Conservation (phyloP, 345 rosid species). For the Populus ilicifolia region DNA sequence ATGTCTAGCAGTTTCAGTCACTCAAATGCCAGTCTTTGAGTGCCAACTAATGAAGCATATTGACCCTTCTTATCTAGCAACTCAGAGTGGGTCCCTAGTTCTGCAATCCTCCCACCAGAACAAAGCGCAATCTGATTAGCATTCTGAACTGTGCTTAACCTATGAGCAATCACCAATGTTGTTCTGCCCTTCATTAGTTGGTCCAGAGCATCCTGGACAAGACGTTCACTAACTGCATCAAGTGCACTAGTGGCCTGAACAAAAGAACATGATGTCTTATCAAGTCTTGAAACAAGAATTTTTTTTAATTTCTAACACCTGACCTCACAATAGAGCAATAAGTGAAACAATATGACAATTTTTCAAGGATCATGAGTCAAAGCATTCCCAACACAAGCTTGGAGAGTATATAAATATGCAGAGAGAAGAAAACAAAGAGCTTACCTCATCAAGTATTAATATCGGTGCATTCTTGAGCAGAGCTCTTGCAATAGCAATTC, state of each 20-base stretch:
- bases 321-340: not conserved
- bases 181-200: conserved; percentile 85
- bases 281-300: not conserved
- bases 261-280: not conserved
- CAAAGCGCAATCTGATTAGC: conserved; percentile 83
- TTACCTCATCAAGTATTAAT: conserved; percentile 83
- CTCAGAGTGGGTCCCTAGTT: conserved; percentile 79
- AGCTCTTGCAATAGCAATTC: conserved; percentile 91
- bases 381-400: not conserved
- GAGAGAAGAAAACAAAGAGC: conserved; percentile 2
- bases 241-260: conserved; percentile 86
- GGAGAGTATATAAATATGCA: not conserved
- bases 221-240: conserved; percentile 87
- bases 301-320: not conserved
- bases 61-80: conserved; percentile 64
- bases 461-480: conserved; percentile 82
- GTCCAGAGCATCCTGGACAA: conserved; percentile 79
- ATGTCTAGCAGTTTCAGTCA: conserved; percentile 19
- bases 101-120: conserved; percentile 66
- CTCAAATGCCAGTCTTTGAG: conserved; percentile 89
- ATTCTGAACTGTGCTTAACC: conserved; percentile 89
- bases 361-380: not conserved
- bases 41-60: conserved; percentile 80
- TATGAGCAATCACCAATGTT: conserved; percentile 83
- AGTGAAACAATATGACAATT: not conserved